Conservation (phyloP, 805 yeast species). For the Cephaloascus albidus region DNA sequence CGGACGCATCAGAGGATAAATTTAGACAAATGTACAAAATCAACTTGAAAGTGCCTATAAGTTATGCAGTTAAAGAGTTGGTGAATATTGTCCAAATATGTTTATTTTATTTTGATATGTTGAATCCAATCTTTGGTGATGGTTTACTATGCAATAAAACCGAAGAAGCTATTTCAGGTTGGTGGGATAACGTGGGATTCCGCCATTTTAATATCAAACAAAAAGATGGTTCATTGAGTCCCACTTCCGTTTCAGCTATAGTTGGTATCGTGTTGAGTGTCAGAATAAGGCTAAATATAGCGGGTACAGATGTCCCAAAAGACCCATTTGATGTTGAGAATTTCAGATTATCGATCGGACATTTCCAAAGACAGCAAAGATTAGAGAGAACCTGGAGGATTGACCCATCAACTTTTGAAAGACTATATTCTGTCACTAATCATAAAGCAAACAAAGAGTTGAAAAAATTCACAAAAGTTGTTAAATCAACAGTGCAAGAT, state of each 20-base stretch:
- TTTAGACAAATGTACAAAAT: conserved; percentile 68
- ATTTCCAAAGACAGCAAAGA: conserved; percentile 67
- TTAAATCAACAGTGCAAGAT: conserved; percentile 69
- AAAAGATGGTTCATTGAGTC: conserved; percentile 47
- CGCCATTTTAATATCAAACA: conserved; percentile 25
- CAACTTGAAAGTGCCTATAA: conserved; percentile 34
- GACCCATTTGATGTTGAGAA: conserved; percentile 69
- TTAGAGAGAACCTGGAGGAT: conserved; percentile 41
- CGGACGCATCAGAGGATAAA: conserved; percentile 74
- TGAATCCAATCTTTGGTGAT: conserved; percentile 65
- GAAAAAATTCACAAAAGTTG: conserved; percentile 51
- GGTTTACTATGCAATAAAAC: conserved; percentile 80
- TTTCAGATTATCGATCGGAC: conserved; percentile 58
- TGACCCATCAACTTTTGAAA: conserved; percentile 44
- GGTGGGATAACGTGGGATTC: conserved; percentile 79
- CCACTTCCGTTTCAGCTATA: conserved; percentile 68
- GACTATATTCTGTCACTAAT: conserved; percentile 24
- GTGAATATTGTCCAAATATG: conserved; percentile 68
- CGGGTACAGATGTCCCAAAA: conserved; percentile 56
- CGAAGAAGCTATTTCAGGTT: conserved; percentile 53
- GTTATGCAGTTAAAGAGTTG: conserved; percentile 65
- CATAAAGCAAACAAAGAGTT: conserved; percentile 27
- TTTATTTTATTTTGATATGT: conserved; percentile 66
- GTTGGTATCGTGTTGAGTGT: conserved; percentile 70
- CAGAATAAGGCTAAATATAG: conserved; percentile 50